phyloP scores from a whole-genome alignment of 129 eudicot genomes.

The Flaveria brownii region DNA sequence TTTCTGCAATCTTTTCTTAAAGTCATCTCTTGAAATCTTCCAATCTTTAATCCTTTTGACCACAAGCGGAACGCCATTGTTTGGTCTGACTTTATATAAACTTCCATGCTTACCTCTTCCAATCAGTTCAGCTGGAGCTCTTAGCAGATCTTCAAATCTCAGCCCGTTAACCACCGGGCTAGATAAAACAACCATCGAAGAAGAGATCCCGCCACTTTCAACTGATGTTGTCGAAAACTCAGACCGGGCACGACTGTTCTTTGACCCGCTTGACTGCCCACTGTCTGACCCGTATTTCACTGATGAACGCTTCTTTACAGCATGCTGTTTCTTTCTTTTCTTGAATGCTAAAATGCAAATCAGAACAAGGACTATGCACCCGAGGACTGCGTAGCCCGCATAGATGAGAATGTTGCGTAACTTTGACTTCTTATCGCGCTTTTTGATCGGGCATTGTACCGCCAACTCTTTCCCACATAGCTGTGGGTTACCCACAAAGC shows the following conservation, averaged over 20 bases:
- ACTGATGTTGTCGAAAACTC: constrained; percentile 66
- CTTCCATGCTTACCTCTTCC: constrained; percentile 73
- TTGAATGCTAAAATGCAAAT: constrained; percentile 35
- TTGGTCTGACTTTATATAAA: constrained; percentile 55
- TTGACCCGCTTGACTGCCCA: constrained; percentile 46
- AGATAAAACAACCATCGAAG: constrained; percentile 52
- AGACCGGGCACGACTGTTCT: constrained; percentile 44
- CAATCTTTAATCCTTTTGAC: constrained; percentile 74
- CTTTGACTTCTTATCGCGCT: constrained; percentile 30
- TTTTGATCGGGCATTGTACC: constrained; percentile 42
- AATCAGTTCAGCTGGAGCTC: constrained; percentile 73
- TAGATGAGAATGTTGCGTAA: constrained; percentile 42
- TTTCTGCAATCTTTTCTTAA: constrained; percentile 68
- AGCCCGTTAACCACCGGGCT: constrained; percentile 56
- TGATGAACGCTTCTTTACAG: constrained; percentile 22
- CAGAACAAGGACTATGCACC: constrained; percentile 38
- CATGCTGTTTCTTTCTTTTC: constrained; percentile 22
- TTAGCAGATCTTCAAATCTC: constrained; percentile 62
- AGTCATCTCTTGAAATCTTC: constrained; percentile 60
- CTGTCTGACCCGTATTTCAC: constrained; percentile 30
- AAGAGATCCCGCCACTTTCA: constrained; percentile 51
- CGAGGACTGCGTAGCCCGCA: constrained; percentile 48
- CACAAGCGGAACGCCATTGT: constrained; percentile 39
- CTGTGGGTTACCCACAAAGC: constrained; percentile 55
- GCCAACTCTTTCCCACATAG: constrained; percentile 57